Percentiles rank a stretch among this genome's conserved stretches.
Conservation (phyloP, 768 basidiomycete species). For the Glaciozyma antarctica region DNA sequence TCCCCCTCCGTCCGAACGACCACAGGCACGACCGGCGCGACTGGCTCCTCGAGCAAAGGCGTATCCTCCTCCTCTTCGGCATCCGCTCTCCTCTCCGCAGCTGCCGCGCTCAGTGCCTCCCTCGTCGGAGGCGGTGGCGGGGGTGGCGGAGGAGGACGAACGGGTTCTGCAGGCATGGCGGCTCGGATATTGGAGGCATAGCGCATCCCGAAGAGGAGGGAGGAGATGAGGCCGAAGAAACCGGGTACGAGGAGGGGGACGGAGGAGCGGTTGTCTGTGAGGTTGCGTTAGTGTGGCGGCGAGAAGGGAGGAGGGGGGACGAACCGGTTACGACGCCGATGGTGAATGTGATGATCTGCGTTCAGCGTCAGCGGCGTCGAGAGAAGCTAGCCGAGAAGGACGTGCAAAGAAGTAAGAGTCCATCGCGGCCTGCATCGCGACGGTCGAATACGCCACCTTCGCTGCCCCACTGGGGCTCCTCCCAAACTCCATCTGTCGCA, state of each 20-base stretch:
- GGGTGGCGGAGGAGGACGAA: background rate
- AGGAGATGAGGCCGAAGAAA: slow-evolving; percentile 32
- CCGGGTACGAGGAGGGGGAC: slow-evolving; percentile 26
- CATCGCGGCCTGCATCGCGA: slow-evolving; percentile 24
- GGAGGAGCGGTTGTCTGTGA: slow-evolving; percentile 23
- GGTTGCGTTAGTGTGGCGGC: background rate
- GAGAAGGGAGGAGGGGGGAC: background rate
- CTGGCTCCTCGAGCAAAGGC: background rate
- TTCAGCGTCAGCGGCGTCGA: background rate
- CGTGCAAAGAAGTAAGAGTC: slow-evolving; percentile 33
- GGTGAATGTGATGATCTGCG: slow-evolving; percentile 23
- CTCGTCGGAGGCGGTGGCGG: slow-evolving; percentile 5
- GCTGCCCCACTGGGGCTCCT: background rate
- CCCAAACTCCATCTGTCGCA: slow-evolving; percentile 31
- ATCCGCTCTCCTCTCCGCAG: background rate
- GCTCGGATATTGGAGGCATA: slow-evolving; percentile 31
- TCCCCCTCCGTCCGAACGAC: background rate
- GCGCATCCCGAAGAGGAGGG: slow-evolving; percentile 33
- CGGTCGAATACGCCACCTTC: slow-evolving; percentile 10
- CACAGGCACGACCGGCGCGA: background rate
- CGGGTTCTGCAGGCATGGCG: background rate
- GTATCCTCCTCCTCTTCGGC: background rate
- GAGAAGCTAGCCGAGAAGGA: background rate
- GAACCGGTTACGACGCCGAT: slow-evolving; percentile 15
- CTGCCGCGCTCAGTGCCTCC: slow-evolving; percentile 7